Evolutionary conservation across 306 rosid species (phyloP).

Genomic region (Begonia peltatifolia): DNA sequence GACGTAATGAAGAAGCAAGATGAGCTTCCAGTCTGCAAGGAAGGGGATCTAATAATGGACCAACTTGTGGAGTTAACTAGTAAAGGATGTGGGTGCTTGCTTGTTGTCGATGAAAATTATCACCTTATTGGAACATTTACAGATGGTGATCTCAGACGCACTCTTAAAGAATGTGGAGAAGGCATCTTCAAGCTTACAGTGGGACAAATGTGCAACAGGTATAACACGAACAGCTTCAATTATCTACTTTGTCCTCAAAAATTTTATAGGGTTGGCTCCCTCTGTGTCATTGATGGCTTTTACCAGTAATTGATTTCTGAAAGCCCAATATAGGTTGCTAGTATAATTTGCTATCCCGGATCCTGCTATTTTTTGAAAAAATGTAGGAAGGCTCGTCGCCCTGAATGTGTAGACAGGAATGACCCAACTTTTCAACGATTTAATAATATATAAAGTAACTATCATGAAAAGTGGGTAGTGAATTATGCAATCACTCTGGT

Average conservation of each 20-base stretch:
- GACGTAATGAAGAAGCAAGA: conserved; percentile 88
- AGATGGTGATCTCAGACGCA: conserved; percentile 91
- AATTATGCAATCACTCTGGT: no score
- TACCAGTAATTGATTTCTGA: no score
- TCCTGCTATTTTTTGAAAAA: no score
- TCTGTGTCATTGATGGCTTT: no score
- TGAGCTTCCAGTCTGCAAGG: conserved; percentile 82
- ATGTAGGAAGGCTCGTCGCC: no score
- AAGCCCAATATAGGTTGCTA: no score
- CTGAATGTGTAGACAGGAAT: no score
- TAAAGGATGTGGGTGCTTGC: conserved; percentile 84
- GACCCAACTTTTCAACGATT: no score
- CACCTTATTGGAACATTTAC: conserved; percentile 83
- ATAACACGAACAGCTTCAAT: not conserved
- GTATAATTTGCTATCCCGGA: no score
- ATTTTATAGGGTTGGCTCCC: no score
- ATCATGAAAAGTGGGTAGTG: no score
- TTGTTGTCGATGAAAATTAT: conserved; percentile 48
- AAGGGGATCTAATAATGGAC: conserved; percentile 79
- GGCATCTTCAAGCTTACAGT: conserved; percentile 86
- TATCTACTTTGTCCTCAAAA: not conserved
- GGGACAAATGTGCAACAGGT: conserved; percentile 93
- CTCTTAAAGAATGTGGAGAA: conserved; percentile 83
- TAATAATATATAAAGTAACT: no score
- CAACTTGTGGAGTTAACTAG: conserved; percentile 74